Conservation (phyloP, 2,329 filamentous ascomycete genomes). For the Xylaria sp. region DNA sequence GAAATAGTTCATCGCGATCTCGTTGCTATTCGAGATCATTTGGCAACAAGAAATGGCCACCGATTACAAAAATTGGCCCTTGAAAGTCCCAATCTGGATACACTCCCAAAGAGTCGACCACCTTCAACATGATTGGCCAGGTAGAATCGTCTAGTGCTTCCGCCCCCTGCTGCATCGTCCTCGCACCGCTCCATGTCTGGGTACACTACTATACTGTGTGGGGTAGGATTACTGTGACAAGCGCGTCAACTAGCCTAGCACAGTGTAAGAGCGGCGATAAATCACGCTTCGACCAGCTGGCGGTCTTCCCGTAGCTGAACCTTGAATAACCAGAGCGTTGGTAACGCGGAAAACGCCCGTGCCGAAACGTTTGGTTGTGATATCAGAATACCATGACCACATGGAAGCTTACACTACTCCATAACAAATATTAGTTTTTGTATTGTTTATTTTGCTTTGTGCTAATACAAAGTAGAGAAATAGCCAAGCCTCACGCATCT, state of each 20-base stretch:
- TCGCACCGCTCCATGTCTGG: conserved; percentile 18
- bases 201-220: conserved; percentile 34
- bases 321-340: conserved; percentile 9
- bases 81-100: conserved; percentile 46
- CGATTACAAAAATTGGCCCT: conserved; percentile 10
- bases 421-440: background rate
- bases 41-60: background rate
- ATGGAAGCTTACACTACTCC: background rate
- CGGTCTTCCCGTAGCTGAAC: background rate
- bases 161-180: conserved; percentile 37
- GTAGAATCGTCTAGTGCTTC: conserved; percentile 38
- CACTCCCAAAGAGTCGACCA: conserved; percentile 47
- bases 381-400: background rate
- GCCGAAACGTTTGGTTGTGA: background rate
- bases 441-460: background rate
- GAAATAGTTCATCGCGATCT: background rate
- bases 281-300: conserved; percentile 27
- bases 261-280: conserved; percentile 19
- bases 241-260: conserved; percentile 14
- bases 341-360: conserved; percentile 21
- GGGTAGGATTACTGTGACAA: conserved; percentile 35
- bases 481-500: conserved; percentile 24
- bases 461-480: background rate
- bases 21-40: background rate
- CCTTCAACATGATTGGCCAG: conserved; percentile 44